Conservation (phyloP, 352 stramenopile species). For the Saprolegnia diclina region DNA sequence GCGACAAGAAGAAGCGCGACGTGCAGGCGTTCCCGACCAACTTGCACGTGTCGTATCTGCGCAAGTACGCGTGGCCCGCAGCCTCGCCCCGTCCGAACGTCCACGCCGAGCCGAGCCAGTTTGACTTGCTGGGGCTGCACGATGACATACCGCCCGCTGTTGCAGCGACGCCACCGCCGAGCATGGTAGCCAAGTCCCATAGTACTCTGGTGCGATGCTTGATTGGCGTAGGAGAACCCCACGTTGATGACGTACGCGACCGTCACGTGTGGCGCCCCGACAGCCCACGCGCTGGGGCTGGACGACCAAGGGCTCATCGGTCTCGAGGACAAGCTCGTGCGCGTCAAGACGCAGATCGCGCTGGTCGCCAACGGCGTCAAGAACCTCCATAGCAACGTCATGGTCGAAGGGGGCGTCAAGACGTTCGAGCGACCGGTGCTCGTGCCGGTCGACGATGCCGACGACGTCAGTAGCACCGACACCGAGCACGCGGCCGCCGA, state of each 20-base stretch:
- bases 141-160: not conserved
- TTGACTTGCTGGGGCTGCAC: constrained; percentile 6
- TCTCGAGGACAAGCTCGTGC: constrained; percentile 58
- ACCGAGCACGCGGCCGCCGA: not conserved
- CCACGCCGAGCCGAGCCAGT: constrained; percentile 10
- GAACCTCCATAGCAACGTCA: constrained; percentile 21
- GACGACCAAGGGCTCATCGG: constrained; percentile 78
- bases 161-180: not conserved
- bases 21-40: constrained; percentile 74
- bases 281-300: constrained; percentile 72
- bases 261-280: constrained; percentile 73
- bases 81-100: not conserved
- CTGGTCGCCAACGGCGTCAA: constrained; percentile 25
- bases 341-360: constrained; percentile 16
- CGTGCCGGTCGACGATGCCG: constrained; percentile 8
- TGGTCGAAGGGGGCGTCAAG: constrained; percentile 22
- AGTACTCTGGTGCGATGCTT: not conserved
- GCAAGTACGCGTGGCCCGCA: constrained; percentile 36
- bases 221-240: constrained; percentile 9
- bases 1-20: constrained; percentile 61
- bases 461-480: not conserved
- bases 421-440: constrained; percentile 12
- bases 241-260: constrained; percentile 44
- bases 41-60: constrained; percentile 79
- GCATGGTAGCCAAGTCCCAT: not conserved